Evolutionary conservation across 371 early-diverging fungal genomes (phyloP).

Genomic region (Mortierella sp.): DNA sequence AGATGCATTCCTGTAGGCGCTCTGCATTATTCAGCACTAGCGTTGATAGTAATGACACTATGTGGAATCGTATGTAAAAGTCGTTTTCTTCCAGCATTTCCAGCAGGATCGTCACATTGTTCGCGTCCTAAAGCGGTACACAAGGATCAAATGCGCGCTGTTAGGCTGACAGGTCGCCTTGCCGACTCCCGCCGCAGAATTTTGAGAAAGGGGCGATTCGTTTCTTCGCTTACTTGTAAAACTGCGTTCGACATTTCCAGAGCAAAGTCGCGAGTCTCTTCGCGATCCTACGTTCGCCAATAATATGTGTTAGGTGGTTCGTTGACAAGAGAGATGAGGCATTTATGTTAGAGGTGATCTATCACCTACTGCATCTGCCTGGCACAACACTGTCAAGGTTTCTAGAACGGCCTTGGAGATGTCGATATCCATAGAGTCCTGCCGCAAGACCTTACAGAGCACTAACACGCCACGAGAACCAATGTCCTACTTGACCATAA

Average conservation of each 20-base stretch:
- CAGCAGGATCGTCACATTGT: slow-evolving; percentile 82
- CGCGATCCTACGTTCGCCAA: slow-evolving; percentile 43
- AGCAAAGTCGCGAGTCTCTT: slow-evolving; percentile 40
- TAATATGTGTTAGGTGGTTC: neutral
- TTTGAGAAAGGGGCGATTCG: neutral
- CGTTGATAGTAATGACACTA: slow-evolving; percentile 86
- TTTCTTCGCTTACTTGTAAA: slow-evolving; percentile 24
- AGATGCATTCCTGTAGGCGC: slow-evolving; percentile 85
- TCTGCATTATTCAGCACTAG: slow-evolving; percentile 75
- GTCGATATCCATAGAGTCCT: slow-evolving; percentile 86
- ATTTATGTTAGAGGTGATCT: neutral
- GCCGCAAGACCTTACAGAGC: slow-evolving; percentile 79
- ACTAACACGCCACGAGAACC: slow-evolving; percentile 83
- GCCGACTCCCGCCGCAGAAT: too few relatives aligned
- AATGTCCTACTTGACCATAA: slow-evolving; percentile 72
- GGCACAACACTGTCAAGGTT: slow-evolving; percentile 85
- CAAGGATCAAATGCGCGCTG: neutral
- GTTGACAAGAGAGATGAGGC: neutral
- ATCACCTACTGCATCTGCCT: slow-evolving; percentile 58
- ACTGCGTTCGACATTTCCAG: slow-evolving; percentile 45
- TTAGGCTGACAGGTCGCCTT: neutral
- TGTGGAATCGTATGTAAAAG: slow-evolving; percentile 92
- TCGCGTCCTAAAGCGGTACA: slow-evolving; percentile 66
- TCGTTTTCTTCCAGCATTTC: slow-evolving; percentile 91
- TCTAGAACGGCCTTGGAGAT: slow-evolving; percentile 88